These are phyloP conservation scores for Gilbertella persicaria DNA, from an alignment of 371 early-diverging fungal species.

Conservation along the genomic window DNA sequence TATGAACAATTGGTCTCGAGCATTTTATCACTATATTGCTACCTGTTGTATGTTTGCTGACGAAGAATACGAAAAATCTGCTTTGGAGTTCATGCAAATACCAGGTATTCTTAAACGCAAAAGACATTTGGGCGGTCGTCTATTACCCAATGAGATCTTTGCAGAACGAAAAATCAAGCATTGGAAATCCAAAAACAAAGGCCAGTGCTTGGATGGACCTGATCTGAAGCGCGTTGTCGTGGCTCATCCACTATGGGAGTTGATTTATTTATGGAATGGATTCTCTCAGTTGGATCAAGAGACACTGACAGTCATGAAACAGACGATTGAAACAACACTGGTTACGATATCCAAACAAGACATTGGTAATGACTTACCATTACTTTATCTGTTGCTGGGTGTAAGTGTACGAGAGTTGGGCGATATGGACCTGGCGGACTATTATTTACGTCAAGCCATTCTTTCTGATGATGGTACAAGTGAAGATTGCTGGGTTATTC, in stretches of 20 bases:
- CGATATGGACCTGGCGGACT: conserved; percentile 30
- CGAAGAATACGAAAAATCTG: conserved; percentile 51
- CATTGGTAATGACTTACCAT: conserved; percentile 24
- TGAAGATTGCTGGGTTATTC: conserved; percentile 35
- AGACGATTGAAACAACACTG: conserved; percentile 14
- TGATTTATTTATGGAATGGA: conserved; percentile 53
- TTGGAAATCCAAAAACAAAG: conserved; percentile 30
- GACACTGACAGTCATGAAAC: conserved; percentile 33
- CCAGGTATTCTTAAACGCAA: conserved; percentile 38
- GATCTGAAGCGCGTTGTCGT: conserved; percentile 30
- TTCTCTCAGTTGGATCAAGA: conserved; percentile 34
- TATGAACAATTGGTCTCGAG: conserved; percentile 56
- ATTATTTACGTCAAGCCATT: conserved; percentile 23
- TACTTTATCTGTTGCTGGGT: conserved; percentile 37
- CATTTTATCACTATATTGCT: conserved; percentile 56
- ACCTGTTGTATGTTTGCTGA: conserved; percentile 56
- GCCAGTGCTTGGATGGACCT: conserved; percentile 26
- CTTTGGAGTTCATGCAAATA: conserved; percentile 46
- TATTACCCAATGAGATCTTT: conserved; percentile 50
- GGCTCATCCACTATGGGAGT: conserved; percentile 50
- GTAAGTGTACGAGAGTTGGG: conserved; percentile 41
- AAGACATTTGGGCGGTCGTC: conserved; percentile 31
- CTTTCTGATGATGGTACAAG: conserved; percentile 3
- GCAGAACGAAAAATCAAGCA: conserved; percentile 46
- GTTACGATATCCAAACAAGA: conserved; percentile 11